phyloP scores from a whole-genome alignment of 208 protist species.

The Vickermania ingenoplastis region DNA sequence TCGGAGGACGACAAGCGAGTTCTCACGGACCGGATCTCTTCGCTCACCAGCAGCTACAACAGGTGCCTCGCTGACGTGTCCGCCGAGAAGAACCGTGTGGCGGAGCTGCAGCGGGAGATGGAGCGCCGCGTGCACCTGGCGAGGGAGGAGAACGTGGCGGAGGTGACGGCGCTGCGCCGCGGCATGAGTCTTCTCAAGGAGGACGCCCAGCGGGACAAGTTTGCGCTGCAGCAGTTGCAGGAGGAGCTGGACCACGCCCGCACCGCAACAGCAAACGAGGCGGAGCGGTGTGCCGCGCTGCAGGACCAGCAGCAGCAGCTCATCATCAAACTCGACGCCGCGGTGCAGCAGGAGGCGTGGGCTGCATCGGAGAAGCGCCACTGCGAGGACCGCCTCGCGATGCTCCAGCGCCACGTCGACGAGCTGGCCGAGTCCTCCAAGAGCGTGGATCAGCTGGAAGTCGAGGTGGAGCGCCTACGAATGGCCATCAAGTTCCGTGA shows the following conservation, averaged over 20 bases:
- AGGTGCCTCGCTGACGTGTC: constrained; percentile 9
- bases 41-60: constrained; percentile 19
- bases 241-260: constrained; percentile 16
- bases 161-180: constrained; percentile 41
- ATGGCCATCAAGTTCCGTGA: constrained; percentile 34
- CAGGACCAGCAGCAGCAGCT: constrained; percentile 16
- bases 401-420: constrained; percentile 33
- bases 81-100: constrained; percentile 18
- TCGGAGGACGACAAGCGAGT: constrained; percentile 20
- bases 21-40: constrained; percentile 21
- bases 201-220: constrained; percentile 29
- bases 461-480: constrained; percentile 43
- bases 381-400: constrained; percentile 29
- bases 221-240: constrained; percentile 21
- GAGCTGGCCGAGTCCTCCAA: constrained; percentile 19
- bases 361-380: constrained; percentile 27
- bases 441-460: constrained; percentile 16
- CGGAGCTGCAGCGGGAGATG: constrained; percentile 21
- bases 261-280: constrained; percentile 10
- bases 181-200: constrained; percentile 22
- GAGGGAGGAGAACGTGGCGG: constrained; percentile 26
- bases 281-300: constrained; percentile 8
- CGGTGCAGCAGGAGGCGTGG: constrained; percentile 58
- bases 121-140: constrained; percentile 31
- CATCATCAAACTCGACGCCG: constrained; percentile 22